phyloP scores from a whole-genome alignment of 371 early-diverging fungal species.

The Mucor ambiguus region DNA sequence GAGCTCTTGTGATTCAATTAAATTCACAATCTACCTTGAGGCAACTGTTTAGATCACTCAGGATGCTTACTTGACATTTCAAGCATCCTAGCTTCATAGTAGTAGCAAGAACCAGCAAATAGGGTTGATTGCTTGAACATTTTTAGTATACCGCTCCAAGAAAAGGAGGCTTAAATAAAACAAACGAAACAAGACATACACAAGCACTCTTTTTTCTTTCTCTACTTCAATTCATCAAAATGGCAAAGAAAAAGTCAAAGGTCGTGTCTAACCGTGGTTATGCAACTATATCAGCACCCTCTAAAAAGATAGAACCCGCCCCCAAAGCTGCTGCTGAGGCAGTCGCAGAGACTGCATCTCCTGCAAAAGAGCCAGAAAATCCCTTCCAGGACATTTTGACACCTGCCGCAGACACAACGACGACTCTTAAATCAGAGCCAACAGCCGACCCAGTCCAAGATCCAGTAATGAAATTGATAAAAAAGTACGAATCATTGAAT shows the following conservation, averaged over 20 bases:
- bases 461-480: conserved; percentile 11
- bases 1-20: too few species aligned
- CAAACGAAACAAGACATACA: not conserved
- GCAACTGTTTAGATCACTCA: too few species aligned
- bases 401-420: not conserved
- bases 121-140: not conserved
- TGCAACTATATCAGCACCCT: conserved; percentile 27
- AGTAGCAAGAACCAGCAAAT: not conserved
- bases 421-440: not conserved
- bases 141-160: not conserved
- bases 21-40: too few species aligned
- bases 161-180: not conserved
- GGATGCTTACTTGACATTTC: too few species aligned
- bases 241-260: conserved; percentile 32
- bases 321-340: not conserved
- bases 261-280: conserved; percentile 25
- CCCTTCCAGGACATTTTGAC: not conserved
- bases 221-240: not conserved
- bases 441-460: not conserved
- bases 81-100: not conserved
- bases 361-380: not conserved
- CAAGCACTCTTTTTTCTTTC: not conserved
- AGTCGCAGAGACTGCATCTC: not conserved
- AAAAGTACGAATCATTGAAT: conserved; percentile 25
- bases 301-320: conserved; percentile 16